Conservation (phyloP, 163 green algal species). For the Coccomyxa subellipsoidea region DNA sequence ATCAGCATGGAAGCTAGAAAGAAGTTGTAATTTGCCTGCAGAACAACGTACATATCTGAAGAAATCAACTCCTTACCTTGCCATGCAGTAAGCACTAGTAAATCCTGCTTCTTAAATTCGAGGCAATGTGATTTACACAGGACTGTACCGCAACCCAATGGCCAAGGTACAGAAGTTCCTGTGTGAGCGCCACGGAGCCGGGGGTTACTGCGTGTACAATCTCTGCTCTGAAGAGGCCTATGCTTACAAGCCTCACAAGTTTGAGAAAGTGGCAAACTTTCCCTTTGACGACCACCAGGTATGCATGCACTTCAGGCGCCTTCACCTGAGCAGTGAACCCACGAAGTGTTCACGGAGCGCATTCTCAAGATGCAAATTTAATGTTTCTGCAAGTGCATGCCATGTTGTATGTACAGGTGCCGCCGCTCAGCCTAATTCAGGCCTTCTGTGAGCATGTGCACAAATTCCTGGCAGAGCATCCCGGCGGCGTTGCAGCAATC, state of each 20-base stretch:
- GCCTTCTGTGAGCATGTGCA: conserved; percentile 49
- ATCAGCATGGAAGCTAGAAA: too few species aligned
- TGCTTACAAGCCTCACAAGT: conserved; percentile 31
- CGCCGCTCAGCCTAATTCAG: conserved; percentile 30
- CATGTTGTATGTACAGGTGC: conserved; percentile 12
- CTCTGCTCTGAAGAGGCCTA: conserved; percentile 70
- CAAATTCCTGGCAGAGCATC: conserved; percentile 47
- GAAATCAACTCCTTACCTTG: background rate
- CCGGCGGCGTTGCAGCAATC: conserved; percentile 56
- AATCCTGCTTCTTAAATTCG: background rate
- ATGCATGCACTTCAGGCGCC: background rate
- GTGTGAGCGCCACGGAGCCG: conserved; percentile 38
- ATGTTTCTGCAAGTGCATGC: too few species aligned
- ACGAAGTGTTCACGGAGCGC: too few species aligned
- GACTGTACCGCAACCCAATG: conserved; percentile 68
- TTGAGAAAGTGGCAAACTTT: conserved; percentile 39
- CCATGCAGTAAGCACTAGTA: background rate
- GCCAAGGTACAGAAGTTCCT: conserved; percentile 55
- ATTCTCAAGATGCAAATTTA: too few species aligned
- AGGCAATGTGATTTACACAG: conserved; percentile 24
- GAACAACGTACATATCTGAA: background rate
- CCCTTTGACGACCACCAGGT: conserved; percentile 69
- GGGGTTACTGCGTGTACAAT: conserved; percentile 70
- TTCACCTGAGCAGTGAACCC: too few species aligned
- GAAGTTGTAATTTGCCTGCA: background rate